Base-by-base conservation (phyloP, 225 moss, liverwort and hornwort genomes). In the Marchantia polymorpha region DNA sequence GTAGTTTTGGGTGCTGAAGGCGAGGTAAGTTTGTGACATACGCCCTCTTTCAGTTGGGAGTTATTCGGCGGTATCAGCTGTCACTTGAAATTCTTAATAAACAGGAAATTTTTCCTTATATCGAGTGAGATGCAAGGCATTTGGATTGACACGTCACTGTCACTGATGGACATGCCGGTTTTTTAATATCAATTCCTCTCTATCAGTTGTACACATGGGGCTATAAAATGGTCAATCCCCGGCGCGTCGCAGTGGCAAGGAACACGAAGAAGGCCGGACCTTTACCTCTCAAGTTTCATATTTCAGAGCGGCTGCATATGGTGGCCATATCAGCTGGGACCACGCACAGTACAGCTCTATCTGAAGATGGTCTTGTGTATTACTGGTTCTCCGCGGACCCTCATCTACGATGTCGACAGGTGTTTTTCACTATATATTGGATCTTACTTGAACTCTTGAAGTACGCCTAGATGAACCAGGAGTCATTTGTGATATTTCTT, bases 201-300 rank as follows among this genome's bases (percentile, higher is more conserved):
- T 27, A 72, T 78, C 91, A 96, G 96, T 92, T 97, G 55, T 86
- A 91, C 86, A 92, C 94, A 48, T 99, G 97, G 97, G 97, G 97
- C 69, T 99, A 94, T 82, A 94, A 93, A 85, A 92, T 93, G 94
- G 97, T 99, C 60, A 99, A 92, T 83, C 97, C 97, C 75, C 91
- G 91, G 61, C 94, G 97, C 72, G 89, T 99, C 47, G 73, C 84
- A 16, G 49, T 92, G 53, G 87, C 86, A 77, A 88, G 97, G 83
- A 85, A 94, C 73, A 91, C 84, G 31, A 94, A 86, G 79, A 93
- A 94, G 82, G 91, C 84, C 78, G 97, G 94, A 56, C 68, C 30
- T 29, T 74, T 74, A 48, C 89, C 91, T 48, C 79, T 95, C 63
- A 94, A 94, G 79, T 99, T 88, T 84, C 97, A 99, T 79, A 83